A percentile compares a stretch with the other conserved stretches of the same genome.
Conservation (phyloP, 371 early-diverging fungal genomes). For the Amoeboradix gromovi region DNA sequence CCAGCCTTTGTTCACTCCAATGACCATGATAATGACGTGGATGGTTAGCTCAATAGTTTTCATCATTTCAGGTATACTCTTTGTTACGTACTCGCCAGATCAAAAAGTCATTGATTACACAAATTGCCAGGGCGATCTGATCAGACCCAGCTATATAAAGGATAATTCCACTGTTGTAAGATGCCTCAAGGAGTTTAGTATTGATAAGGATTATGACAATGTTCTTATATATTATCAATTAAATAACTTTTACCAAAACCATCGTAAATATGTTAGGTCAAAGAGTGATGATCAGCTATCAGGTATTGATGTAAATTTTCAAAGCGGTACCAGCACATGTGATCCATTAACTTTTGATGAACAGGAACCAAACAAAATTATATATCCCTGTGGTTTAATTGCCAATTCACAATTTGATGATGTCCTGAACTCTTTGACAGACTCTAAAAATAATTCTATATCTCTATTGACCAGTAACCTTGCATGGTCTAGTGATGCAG, state of each 20-base stretch:
- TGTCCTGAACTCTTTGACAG: constrained; percentile 7
- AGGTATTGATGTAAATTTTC: constrained; percentile 24
- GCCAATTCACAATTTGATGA: constrained; percentile 89
- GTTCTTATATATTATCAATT: constrained; percentile 77
- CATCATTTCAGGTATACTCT: background rate
- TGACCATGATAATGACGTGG: background rate
- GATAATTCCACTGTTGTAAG: background rate
- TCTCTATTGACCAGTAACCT: constrained; percentile 31
- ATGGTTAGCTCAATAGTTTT: background rate
- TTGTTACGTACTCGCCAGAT: background rate
- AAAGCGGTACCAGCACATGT: constrained; percentile 6
- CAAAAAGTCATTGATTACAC: background rate
- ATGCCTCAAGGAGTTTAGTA: background rate
- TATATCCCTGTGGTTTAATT: constrained; percentile 94
- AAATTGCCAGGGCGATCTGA: background rate
- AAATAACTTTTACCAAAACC: constrained; percentile 92
- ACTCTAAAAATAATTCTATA: constrained; percentile 9
- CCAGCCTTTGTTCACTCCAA: background rate
- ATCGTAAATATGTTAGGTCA: constrained; percentile 75
- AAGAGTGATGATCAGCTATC: constrained; percentile 48
- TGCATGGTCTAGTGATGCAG: constrained; percentile 56
- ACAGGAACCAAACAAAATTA: constrained; percentile 10
- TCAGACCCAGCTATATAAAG: background rate
- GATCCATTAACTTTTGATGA: constrained; percentile 3
- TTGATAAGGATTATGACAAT: background rate